Evolutionary conservation across 2,329 filamentous ascomycete species (phyloP), one percentile per base, ranked within the genome.

Genomic region (Beauveria asiatica): DNA sequence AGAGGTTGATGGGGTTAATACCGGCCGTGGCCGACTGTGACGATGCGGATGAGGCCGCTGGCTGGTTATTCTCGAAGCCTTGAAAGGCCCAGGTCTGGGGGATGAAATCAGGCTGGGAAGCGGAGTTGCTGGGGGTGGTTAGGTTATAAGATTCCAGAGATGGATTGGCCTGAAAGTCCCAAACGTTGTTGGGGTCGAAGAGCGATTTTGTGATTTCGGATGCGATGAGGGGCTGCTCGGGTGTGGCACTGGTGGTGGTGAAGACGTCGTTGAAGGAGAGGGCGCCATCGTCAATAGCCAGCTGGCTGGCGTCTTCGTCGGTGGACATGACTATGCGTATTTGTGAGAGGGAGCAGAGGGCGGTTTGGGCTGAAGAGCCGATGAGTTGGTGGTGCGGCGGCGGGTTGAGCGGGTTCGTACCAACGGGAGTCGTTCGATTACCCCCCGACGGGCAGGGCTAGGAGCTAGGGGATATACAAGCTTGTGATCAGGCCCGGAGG

Each of bases 111-210:
- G 72, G 64, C 61, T 68, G 68, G 61, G 68, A 57, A 62, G 72
- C 63, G 65, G 74, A 67, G 68, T 72, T 65, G 62, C 69, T 71
- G 68, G 65, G 71, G 68, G 66, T 72, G 65, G 70, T 51, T 8
- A 60, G 67, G 70, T 76, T 73, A 70, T 75, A 79, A 57, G 74
- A 72, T 65, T 78, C 75, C 71, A 78, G 79, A 50, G 78, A 76
- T 63, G 78, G 75, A 13, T 75, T 75, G 67, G 76, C 75, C 62
- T 76, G 75, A 64, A 80, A 81, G 64, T 72, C 68, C 80, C 80
- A 83, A 70, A 70, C 73, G 63, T 19, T 44, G 30, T 46, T 61
- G 25, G 59, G 53, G 39, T 61, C 59, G 53, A 61, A 77, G 69
- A 58, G 75, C 67, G 66, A 72, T 66, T 64, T 71, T 69, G 60